These are phyloP conservation scores for Solanum corneliomulleri DNA, from an alignment of 257 asterid genomes.

Conservation along the genomic window DNA sequence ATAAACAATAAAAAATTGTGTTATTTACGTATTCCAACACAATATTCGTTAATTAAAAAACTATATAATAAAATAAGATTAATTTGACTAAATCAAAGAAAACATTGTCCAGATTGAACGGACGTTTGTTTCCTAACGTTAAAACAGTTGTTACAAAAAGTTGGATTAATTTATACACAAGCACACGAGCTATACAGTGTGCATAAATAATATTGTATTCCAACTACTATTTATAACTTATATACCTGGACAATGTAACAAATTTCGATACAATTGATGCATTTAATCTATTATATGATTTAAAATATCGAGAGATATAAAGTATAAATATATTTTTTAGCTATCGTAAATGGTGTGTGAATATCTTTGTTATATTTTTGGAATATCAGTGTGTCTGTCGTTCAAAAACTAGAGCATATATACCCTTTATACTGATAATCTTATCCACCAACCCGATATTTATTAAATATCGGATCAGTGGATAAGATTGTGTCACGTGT, in stretches of 20 bases:
- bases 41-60: neutral
- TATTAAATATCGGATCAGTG: too few relatives aligned
- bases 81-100: slow-evolving; percentile 18
- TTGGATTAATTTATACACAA: neutral
- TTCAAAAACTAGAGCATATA: too few relatives aligned
- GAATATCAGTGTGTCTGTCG: fast-evolving
- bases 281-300: neutral
- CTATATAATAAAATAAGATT: neutral
- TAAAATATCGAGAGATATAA: too few relatives aligned
- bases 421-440: too few relatives aligned
- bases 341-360: fast-evolving
- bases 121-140: slow-evolving; percentile 20
- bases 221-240: neutral
- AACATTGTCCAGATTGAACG: slow-evolving; percentile 14
- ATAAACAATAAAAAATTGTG: neutral
- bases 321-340: too few relatives aligned
- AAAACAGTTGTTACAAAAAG: slow-evolving; percentile 6
- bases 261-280: neutral
- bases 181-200: neutral
- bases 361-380: fast-evolving
- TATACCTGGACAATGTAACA: neutral
- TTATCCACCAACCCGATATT: too few relatives aligned
- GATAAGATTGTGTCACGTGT: too few relatives aligned
- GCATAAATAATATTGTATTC: neutral
- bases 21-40: neutral